Evolutionary conservation across 768 basidiomycete species (phyloP).

Genomic region (Cyathus striatus): DNA sequence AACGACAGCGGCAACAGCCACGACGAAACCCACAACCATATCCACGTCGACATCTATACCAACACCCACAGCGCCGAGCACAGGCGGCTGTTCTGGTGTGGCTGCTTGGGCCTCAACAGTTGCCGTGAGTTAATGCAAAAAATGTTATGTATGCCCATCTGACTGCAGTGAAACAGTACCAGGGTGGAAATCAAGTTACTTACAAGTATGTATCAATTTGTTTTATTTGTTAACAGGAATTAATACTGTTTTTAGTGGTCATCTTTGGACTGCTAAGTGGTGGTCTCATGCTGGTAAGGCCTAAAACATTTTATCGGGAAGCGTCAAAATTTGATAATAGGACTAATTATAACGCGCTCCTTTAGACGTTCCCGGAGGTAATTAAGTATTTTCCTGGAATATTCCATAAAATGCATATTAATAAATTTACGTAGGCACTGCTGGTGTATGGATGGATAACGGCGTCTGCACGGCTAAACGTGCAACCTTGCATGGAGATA

Average conservation of each 20-base stretch:
- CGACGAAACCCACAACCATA: slow-evolving; percentile 10
- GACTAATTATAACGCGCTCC: no score
- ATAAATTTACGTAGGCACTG: slow-evolving; percentile 26
- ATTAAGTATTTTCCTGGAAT: no score
- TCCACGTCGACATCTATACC: slow-evolving; percentile 11
- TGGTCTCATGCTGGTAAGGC: slow-evolving; percentile 37
- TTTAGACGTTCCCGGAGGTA: no score
- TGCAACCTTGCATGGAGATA: background rate
- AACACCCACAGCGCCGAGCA: slow-evolving; percentile 22
- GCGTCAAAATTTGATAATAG: no score
- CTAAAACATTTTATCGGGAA: no score
- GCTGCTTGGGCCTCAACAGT: slow-evolving; percentile 43
- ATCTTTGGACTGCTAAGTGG: slow-evolving; percentile 46
- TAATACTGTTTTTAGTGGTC: slow-evolving; percentile 30
- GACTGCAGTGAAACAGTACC: no score
- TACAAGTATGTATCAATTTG: slow-evolving; percentile 37
- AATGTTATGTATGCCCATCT: no score
- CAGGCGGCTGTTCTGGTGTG: slow-evolving; percentile 43
- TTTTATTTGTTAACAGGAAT: background rate
- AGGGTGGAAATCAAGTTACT: slow-evolving; percentile 41
- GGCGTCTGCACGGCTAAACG: slow-evolving; percentile 17
- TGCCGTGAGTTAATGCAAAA: no score
- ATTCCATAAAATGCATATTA: no score
- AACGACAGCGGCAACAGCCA: slow-evolving; percentile 12
- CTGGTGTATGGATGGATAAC: slow-evolving; percentile 28